These are phyloP conservation scores for Stramenopiles sp. DNA, from an alignment of 352 stramenopile species.

Conservation along the genomic window DNA sequence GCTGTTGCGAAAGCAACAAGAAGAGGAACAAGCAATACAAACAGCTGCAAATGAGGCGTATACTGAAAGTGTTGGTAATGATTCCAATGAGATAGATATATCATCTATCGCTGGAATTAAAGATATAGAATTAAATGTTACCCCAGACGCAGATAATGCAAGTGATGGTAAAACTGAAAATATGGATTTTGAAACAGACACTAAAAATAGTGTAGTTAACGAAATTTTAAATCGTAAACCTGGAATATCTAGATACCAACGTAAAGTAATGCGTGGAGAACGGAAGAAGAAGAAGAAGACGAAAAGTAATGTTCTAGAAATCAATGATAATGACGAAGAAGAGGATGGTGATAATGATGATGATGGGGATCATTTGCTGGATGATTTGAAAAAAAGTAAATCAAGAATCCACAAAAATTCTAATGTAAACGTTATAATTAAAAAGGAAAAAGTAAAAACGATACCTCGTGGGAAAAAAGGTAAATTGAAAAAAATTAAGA, in stretches of 20 bases:
- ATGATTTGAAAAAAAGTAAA: slow-evolving; percentile 42
- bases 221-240: not conserved
- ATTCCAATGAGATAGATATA: not conserved
- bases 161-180: too few relatives aligned
- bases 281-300: slow-evolving; percentile 12
- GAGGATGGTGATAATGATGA: slow-evolving; percentile 8
- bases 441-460: slow-evolving; percentile 72
- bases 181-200: too few relatives aligned
- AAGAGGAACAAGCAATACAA: slow-evolving; percentile 9
- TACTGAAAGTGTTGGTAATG: not conserved
- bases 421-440: slow-evolving; percentile 81
- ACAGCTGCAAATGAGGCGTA: not conserved
- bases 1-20: slow-evolving; percentile 10
- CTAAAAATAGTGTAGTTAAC: too few relatives aligned
- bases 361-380: slow-evolving; percentile 10
- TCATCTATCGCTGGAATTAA: too few relatives aligned
- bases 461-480: slow-evolving; percentile 59
- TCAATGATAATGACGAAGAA: slow-evolving; percentile 5
- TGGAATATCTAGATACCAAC: not conserved
- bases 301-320: not conserved
- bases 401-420: slow-evolving; percentile 76
- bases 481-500: slow-evolving; percentile 80
- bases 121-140: too few relatives aligned
- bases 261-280: not conserved
- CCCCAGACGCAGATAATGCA: too few relatives aligned